Evolutionary conservation across 495 filamentous ascomycete genomes (phyloP).

Genomic region (Mytilinidion resinicola): DNA sequence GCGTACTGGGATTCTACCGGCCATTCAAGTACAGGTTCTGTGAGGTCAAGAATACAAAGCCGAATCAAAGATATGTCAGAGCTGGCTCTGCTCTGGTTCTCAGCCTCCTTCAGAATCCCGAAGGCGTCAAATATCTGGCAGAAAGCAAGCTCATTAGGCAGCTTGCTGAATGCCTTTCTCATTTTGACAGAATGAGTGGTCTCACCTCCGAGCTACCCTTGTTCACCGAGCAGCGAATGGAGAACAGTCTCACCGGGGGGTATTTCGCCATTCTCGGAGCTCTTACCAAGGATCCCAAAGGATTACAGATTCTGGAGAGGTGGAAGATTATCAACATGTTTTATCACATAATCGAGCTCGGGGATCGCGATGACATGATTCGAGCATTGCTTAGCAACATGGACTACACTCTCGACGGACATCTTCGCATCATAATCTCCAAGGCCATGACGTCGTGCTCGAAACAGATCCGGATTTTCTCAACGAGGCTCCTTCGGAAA

Average conservation of each 20-base stretch:
- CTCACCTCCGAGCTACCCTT: conserved; percentile 80
- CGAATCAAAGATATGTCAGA: conserved; percentile 88
- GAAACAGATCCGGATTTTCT: conserved; percentile 83
- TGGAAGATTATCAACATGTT: conserved; percentile 99
- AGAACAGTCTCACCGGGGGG: conserved; percentile 76
- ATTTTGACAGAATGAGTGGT: conserved; percentile 86
- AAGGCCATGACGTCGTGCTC: conserved; percentile 88
- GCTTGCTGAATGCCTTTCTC: conserved; percentile 89
- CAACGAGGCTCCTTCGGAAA: conserved; percentile 75
- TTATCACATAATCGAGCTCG: conserved; percentile 92
- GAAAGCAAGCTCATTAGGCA: conserved; percentile 91
- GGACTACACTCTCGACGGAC: conserved; percentile 82
- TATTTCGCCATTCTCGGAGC: conserved; percentile 91
- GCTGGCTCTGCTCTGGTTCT: conserved; percentile 82
- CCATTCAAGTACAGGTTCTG: conserved; percentile 96
- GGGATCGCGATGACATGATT: conserved; percentile 83
- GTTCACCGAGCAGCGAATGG: conserved; percentile 76
- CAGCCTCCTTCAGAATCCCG: conserved; percentile 72
- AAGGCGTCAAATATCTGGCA: conserved; percentile 76
- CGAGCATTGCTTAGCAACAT: conserved; percentile 80
- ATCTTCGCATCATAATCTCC: conserved; percentile 84
- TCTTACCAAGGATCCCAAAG: conserved; percentile 71
- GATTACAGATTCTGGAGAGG: conserved; percentile 83
- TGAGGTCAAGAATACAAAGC: conserved; percentile 76
- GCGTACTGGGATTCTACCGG: conserved; percentile 87